A percentile compares a stretch with the other conserved stretches of the same genome.
Evolutionary conservation across 192 early-diverging fungal genomes (phyloP).

Genomic region (Linnemannia hyalina): DNA sequence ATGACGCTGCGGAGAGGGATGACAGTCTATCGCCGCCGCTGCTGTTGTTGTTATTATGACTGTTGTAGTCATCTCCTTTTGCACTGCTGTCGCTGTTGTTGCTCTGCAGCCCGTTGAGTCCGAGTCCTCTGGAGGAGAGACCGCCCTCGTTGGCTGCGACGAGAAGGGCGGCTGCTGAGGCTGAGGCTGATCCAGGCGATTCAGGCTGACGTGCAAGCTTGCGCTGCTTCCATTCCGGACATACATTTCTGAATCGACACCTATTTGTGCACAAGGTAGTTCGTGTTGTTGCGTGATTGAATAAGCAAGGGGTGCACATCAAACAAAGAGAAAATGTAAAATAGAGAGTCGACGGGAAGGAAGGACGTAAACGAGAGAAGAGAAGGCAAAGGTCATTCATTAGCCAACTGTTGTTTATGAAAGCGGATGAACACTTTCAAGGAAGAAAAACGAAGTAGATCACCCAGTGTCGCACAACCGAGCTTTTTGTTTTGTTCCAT

Average conservation of each 20-base stretch:
- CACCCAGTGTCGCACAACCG: constrained; percentile 3
- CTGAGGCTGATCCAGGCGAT: neutral
- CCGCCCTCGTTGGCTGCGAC: constrained; percentile 32
- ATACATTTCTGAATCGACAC: constrained; percentile 51
- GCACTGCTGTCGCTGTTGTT: neutral
- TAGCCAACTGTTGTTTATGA: neutral
- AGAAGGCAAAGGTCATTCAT: neutral
- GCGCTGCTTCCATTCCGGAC: constrained; percentile 52
- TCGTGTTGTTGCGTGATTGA: neutral
- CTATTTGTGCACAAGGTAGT: neutral
- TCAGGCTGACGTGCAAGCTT: constrained; percentile 12
- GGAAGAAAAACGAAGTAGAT: constrained; percentile 7
- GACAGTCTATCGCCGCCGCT: constrained; percentile 5
- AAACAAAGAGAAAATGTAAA: neutral
- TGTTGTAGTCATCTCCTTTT: neutral
- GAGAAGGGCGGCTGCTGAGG: constrained; percentile 24
- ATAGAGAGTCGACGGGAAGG: neutral
- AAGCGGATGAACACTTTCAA: neutral
- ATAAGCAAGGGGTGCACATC: constrained; percentile 4
- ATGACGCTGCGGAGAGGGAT: constrained; percentile 8
- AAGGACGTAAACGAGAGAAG: neutral
- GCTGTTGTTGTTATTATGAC: neutral
- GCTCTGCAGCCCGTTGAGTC: constrained; percentile 10
- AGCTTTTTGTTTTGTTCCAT: neutral
- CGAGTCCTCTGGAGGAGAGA: constrained; percentile 34